Evolutionary conservation across 2,329 filamentous ascomycete species (phyloP).

Genomic region (Penicillium sumatraense): DNA sequence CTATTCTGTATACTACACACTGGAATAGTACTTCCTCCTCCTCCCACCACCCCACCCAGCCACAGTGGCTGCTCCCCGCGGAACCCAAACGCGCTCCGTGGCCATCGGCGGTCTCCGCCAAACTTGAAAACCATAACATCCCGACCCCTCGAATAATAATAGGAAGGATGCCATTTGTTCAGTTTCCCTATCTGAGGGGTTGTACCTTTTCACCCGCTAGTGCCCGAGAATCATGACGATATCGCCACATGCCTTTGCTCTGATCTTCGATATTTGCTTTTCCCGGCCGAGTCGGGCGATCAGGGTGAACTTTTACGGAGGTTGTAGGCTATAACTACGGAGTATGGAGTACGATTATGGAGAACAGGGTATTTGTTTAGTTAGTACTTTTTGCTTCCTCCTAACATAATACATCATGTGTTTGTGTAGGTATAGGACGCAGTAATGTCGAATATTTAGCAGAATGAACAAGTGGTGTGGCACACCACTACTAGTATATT

Average conservation of each 20-base stretch:
- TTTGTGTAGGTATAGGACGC: too few relatives aligned
- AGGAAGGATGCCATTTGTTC: conserved; percentile 3
- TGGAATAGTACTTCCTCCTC: too few relatives aligned
- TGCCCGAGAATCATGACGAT: not conserved
- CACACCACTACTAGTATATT: too few relatives aligned
- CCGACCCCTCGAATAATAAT: conserved; percentile 11
- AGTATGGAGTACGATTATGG: too few relatives aligned
- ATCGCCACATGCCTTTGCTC: conserved; percentile 5
- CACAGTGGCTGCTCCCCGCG: conserved; percentile 5
- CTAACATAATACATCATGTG: too few relatives aligned
- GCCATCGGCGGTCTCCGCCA: conserved; percentile 26
- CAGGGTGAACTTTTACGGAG: not conserved
- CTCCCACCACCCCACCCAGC: conserved; percentile 5
- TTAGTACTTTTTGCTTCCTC: too few relatives aligned
- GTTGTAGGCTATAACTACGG: too few relatives aligned
- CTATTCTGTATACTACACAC: too few relatives aligned
- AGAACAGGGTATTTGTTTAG: too few relatives aligned
- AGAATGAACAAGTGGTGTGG: too few relatives aligned
- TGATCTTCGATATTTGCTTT: not conserved
- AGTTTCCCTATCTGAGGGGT: conserved; percentile 21
- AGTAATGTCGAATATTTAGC: too few relatives aligned
- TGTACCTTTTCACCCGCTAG: not conserved
- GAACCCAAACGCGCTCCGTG: not conserved
- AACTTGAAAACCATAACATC: not conserved
- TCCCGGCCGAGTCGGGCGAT: conserved; percentile 11